Conservation (phyloP, 176 grass and related monocot genomes). For the Musa beccarii region DNA sequence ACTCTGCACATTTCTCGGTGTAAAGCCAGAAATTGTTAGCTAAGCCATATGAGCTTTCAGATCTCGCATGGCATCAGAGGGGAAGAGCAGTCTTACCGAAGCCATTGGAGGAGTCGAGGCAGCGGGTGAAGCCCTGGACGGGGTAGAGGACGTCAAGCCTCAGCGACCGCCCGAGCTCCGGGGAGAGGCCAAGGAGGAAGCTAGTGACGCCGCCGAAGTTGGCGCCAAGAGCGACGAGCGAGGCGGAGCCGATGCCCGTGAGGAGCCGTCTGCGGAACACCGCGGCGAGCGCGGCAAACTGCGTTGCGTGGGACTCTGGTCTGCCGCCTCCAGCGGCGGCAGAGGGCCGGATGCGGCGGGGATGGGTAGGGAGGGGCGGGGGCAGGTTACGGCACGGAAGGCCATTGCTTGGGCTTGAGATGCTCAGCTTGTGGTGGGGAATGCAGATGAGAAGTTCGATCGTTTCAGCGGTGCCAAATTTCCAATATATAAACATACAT, state of each 20-base stretch:
- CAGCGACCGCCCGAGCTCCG: constrained; percentile 54
- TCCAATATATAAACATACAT: too few species aligned
- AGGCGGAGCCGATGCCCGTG: constrained; percentile 38
- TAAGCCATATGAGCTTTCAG: background rate
- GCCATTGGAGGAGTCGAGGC: constrained; percentile 59
- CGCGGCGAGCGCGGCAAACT: constrained; percentile 61
- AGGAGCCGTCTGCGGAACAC: constrained; percentile 72
- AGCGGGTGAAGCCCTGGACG: constrained; percentile 67
- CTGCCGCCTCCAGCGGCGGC: constrained; percentile 6
- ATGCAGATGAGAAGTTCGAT: too few species aligned
- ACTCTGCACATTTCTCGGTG: constrained; percentile 32
- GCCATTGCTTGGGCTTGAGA: constrained; percentile 1
- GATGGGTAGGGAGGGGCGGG: background rate
- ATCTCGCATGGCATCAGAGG: background rate
- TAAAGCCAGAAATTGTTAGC: too few species aligned
- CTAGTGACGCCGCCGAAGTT: constrained; percentile 89
- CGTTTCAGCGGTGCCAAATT: too few species aligned
- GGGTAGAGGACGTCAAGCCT: constrained; percentile 87
- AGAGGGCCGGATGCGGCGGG: constrained; percentile 20
- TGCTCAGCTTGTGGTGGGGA: background rate
- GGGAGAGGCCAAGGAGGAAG: constrained; percentile 78
- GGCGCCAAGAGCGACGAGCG: constrained; percentile 50
- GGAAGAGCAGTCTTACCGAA: constrained; percentile 32
- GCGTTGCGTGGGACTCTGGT: constrained; percentile 20
- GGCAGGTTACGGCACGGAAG: background rate